phyloP scores from a whole-genome alignment of 768 basidiomycete genomes.

The Trametes meyenii region DNA sequence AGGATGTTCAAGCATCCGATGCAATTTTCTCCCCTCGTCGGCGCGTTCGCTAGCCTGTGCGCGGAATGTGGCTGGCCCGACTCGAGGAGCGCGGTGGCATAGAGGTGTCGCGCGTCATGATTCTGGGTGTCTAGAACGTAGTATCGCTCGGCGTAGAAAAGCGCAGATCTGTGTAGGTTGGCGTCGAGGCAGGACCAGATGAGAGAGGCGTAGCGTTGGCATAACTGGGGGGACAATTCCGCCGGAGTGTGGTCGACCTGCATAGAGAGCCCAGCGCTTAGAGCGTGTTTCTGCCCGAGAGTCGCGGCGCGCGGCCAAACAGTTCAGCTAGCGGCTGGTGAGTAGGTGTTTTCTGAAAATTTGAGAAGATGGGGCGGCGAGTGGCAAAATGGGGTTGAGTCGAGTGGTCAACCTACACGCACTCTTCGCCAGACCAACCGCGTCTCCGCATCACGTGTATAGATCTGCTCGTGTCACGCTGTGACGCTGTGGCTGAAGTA shows the following conservation, averaged over 20 bases:
- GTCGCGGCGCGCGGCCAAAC: background rate
- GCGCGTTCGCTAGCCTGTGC: conserved; percentile 64
- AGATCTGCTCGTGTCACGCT: conserved; percentile 1
- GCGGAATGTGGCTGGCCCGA: conserved; percentile 78
- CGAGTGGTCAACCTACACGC: conserved; percentile 12
- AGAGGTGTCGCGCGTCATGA: conserved; percentile 85
- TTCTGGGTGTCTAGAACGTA: conserved; percentile 67
- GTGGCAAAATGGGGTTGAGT: conserved; percentile 10
- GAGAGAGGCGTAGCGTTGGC: conserved; percentile 68
- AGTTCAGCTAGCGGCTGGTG: background rate
- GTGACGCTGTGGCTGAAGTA: conserved; percentile 14
- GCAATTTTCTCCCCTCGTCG: conserved; percentile 58
- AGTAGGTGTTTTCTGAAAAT: background rate
- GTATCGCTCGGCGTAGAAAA: conserved; percentile 90
- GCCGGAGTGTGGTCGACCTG: conserved; percentile 53
- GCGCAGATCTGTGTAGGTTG: conserved; percentile 75
- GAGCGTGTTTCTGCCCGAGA: background rate
- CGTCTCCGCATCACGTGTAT: conserved; percentile 17
- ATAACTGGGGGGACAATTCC: conserved; percentile 55
- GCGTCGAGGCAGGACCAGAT: conserved; percentile 86
- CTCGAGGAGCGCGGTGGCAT: conserved; percentile 75
- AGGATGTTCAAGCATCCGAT: conserved; percentile 80
- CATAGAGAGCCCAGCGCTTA: conserved; percentile 43
- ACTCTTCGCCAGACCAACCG: conserved; percentile 19
- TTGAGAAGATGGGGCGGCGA: background rate